phyloP scores from a whole-genome alignment of 306 rosid species.

The Cercis canadensis region DNA sequence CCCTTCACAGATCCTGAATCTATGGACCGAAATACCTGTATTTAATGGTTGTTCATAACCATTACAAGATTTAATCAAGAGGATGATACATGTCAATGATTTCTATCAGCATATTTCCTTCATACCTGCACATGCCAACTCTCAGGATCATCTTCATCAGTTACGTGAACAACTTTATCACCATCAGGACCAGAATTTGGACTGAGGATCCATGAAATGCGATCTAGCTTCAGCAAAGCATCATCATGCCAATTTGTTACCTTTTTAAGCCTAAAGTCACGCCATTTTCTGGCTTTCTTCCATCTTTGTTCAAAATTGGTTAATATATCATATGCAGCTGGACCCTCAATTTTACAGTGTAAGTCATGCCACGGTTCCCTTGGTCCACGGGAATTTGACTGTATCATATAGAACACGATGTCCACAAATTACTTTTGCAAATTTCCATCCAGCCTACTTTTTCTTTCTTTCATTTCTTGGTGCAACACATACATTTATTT shows the following conservation, averaged over 20 bases:
- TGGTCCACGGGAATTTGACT: conserved; percentile 53
- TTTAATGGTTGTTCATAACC: conserved; percentile 40
- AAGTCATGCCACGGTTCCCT: conserved; percentile 68
- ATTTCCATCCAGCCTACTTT: too few species aligned
- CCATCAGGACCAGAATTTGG: conserved; percentile 51
- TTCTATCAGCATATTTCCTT: conserved; percentile 31
- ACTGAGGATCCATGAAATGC: conserved; percentile 67
- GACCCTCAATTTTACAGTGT: conserved; percentile 77
- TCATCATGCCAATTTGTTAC: conserved; percentile 68
- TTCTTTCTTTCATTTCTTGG: too few species aligned
- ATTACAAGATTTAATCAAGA: conserved; percentile 9
- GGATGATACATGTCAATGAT: conserved; percentile 10
- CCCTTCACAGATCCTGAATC: conserved; percentile 87
- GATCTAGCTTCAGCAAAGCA: conserved; percentile 66
- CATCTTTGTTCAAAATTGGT: conserved; percentile 80
- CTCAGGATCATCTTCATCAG: conserved; percentile 59
- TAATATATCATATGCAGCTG: conserved; percentile 80
- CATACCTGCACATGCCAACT: conserved; percentile 77
- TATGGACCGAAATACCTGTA: conserved; percentile 78
- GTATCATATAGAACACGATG: conserved; percentile 33
- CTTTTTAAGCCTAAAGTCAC: conserved; percentile 63
- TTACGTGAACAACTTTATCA: conserved; percentile 48
- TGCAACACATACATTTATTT: too few species aligned
- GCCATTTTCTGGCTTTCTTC: conserved; percentile 70
- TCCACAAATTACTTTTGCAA: too few species aligned